Percentiles rank a stretch among this genome's conserved stretches.
Evolutionary conservation across 2,329 filamentous ascomycete genomes (phyloP).

Genomic region (Didymella keratinophila): DNA sequence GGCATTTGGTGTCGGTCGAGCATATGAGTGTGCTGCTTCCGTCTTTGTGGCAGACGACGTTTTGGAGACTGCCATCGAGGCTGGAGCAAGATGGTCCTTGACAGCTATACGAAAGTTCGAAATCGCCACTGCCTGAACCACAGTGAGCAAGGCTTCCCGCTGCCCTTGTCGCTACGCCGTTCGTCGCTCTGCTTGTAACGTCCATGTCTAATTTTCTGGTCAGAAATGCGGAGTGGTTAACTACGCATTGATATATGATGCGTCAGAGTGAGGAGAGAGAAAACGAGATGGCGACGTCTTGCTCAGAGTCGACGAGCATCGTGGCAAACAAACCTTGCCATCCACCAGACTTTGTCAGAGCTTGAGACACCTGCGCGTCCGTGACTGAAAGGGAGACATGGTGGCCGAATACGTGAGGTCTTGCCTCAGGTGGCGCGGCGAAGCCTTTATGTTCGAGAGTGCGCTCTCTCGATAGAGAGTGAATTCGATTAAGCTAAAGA

Average conservation of each 20-base stretch:
- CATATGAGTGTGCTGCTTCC: conserved; percentile 26
- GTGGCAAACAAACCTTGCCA: neutral
- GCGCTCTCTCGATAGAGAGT: neutral
- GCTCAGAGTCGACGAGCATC: neutral
- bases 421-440: neutral
- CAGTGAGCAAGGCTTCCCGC: conserved; percentile 8
- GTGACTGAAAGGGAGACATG: neutral
- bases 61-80: conserved; percentile 28
- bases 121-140: conserved; percentile 3
- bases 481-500: no score
- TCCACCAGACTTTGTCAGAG: neutral
- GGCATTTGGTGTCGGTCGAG: conserved; percentile 32
- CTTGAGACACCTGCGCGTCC: conserved; percentile 1
- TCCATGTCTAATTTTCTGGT: neutral
- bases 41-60: conserved; percentile 28
- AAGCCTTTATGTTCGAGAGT: neutral
- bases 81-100: conserved; percentile 29
- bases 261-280: neutral
- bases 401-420: conserved; percentile 3
- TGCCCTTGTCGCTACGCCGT: conserved; percentile 7
- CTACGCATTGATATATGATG: neutral
- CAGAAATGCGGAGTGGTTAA: neutral
- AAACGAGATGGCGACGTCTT: neutral
- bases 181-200: neutral
- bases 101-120: conserved; percentile 32